These are phyloP conservation scores for Starmerella gropengiesseri DNA, from an alignment of 805 yeast species.

Conservation along the genomic window DNA sequence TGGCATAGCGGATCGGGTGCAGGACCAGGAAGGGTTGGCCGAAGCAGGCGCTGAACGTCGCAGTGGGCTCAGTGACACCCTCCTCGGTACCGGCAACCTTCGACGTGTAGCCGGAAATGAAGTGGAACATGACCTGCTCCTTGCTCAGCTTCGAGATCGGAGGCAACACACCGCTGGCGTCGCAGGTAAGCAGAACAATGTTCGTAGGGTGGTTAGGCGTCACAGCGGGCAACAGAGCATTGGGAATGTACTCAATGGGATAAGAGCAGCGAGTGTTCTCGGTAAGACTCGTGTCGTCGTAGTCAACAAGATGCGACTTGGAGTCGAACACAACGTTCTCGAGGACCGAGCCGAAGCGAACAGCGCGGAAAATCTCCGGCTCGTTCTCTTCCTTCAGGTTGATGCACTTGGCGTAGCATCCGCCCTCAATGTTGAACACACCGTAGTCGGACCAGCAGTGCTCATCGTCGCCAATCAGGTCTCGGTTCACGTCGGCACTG, in stretches of 20 bases:
- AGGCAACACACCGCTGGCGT: slow-evolving; percentile 95
- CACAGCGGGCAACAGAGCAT: slow-evolving; percentile 89
- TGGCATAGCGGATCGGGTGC: slow-evolving; percentile 97
- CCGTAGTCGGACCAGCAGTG: slow-evolving; percentile 99
- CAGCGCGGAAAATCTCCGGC: slow-evolving; percentile 94
- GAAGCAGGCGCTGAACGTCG: slow-evolving; percentile 95
- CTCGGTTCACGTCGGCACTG: slow-evolving; percentile 90
- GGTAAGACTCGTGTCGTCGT: slow-evolving; percentile 67
- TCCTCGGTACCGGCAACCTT: slow-evolving; percentile 99
- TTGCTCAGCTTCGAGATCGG: slow-evolving; percentile 89
- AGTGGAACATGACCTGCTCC: slow-evolving; percentile 98
- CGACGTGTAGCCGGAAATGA: slow-evolving; percentile 95
- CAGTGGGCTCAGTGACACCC: slow-evolving; percentile 97
- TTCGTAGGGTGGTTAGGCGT: slow-evolving; percentile 87
- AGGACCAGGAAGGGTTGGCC: slow-evolving; percentile 98
- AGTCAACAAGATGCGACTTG: slow-evolving; percentile 70
- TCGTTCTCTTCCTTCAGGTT: slow-evolving; percentile 84
- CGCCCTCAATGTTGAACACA: slow-evolving; percentile 98
- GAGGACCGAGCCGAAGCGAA: slow-evolving; percentile 85
- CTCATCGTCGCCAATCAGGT: slow-evolving; percentile 95
- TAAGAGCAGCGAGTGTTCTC: slow-evolving; percentile 98
- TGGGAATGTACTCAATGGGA: slow-evolving; percentile 93
- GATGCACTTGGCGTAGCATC: slow-evolving; percentile 96
- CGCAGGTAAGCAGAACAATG: slow-evolving; percentile 87
- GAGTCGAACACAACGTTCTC: slow-evolving; percentile 88